Base-by-base conservation (phyloP, 108 stramenopile genomes). In the Bacterosira constricta region DNA sequence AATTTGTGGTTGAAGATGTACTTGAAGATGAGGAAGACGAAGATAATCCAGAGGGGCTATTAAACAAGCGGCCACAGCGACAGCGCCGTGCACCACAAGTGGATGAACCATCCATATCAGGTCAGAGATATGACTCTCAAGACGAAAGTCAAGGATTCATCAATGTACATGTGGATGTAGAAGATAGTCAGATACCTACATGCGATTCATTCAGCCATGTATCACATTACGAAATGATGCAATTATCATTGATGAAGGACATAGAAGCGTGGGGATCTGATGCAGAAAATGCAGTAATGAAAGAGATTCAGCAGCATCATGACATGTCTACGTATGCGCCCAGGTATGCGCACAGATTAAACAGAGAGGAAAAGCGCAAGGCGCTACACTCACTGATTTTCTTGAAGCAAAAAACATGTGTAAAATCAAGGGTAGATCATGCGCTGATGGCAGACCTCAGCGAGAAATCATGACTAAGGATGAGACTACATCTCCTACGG, bases 251-350 rank as follows among this genome's bases (percentile, higher is more conserved):
- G 10, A 53, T 11, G 29, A 30, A 6, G 7, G 52, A 26, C 4
- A 27, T 26, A 50, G 17, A 23, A 50, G 17, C 25, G 49, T 23
- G 49, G 21, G 49, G 25, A 25, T 2, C 15, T 29, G 52, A 53
- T 30, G 52, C 52, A 30, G 25, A 53, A 15, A 30, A 26, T 26
- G 52, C 52, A 11, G 52, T 13, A 6, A 30, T 26, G 10, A 71
- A 75, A 23, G 82, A 83, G 46, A 42, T 74, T 30, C 41, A 59
- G 18, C 77, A 85, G 56, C 27, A 79, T 1, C 60, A 79, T 38
- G 73, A 53, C 29, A 31, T 62, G 6, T 31, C 47, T 15, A 56
- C 66, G n/a, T 75, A 71, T 18, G 26, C 41, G 18, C 71, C 77
- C 27, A 29, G 20, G 65, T 4, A 34, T 63, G 0, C 27, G 27